A percentile compares a stretch with the other conserved stretches of the same genome.
These are phyloP conservation scores for Lactarius hengduanensis DNA, from an alignment of 768 basidiomycete species.

Conservation along the genomic window DNA sequence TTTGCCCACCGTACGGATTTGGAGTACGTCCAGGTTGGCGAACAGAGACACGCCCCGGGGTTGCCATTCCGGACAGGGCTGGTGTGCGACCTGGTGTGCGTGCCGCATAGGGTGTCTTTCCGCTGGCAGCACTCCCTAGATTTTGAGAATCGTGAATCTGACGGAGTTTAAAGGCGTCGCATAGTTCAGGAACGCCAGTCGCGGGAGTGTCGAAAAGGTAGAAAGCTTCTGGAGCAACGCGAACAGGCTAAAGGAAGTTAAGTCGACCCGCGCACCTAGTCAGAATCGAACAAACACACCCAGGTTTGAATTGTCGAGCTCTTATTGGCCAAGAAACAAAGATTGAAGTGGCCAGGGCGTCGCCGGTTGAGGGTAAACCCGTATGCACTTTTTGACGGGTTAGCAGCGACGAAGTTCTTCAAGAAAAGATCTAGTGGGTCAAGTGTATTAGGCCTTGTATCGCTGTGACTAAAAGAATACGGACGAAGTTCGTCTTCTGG, in stretches of 20 bases:
- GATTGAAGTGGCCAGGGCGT: conserved; percentile 88
- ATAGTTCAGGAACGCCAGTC: conserved; percentile 87
- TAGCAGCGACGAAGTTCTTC: conserved; percentile 88
- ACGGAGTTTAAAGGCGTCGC: conserved; percentile 92
- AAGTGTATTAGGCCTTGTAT: conserved; percentile 5
- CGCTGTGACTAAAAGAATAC: conserved; percentile 37
- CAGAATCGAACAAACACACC: conserved; percentile 49
- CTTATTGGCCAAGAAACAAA: conserved; percentile 92
- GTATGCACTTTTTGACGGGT: conserved; percentile 93
- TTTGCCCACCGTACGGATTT: conserved; percentile 62
- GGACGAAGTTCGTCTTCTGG: conserved; percentile 87
- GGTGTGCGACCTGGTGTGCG: conserved; percentile 75
- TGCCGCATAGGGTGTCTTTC: conserved; percentile 81
- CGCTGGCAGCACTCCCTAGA: conserved; percentile 52
- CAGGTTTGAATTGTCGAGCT: conserved; percentile 87
- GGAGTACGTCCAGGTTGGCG: conserved; percentile 75
- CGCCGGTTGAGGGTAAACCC: conserved; percentile 91
- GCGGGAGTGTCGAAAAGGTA: conserved; percentile 89
- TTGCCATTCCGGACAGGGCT: conserved; percentile 45
- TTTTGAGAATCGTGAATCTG: conserved; percentile 79
- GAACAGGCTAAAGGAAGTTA: conserved; percentile 58
- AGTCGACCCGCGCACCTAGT: conserved; percentile 1
- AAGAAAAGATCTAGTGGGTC: conserved; percentile 67
- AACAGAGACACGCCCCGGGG: conserved; percentile 77
- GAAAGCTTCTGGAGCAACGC: conserved; percentile 85